These are phyloP conservation scores for Physcomitrium patens DNA, from an alignment of 225 moss, liverwort and hornwort species.

Conservation along the genomic window DNA sequence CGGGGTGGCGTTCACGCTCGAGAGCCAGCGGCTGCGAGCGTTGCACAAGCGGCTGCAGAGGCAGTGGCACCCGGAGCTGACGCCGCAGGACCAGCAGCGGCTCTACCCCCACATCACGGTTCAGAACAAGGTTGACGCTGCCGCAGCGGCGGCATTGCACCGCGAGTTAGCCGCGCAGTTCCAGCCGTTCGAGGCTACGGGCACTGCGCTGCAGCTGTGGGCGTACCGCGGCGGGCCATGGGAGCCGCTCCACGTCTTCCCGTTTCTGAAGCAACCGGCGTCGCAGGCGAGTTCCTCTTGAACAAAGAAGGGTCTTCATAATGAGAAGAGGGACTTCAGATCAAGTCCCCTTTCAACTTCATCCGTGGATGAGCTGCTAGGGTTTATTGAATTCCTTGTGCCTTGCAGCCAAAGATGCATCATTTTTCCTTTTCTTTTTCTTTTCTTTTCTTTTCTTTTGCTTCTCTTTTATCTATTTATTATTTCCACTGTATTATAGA, in stretches of 20 bases:
- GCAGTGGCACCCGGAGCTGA: slow-evolving; percentile 28
- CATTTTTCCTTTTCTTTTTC: too few relatives aligned
- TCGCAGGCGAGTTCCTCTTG: too few relatives aligned
- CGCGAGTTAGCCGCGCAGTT: slow-evolving; percentile 23
- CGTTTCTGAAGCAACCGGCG: not conserved
- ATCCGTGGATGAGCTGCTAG: too few relatives aligned
- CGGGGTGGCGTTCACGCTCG: slow-evolving; percentile 37
- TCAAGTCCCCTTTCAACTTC: too few relatives aligned
- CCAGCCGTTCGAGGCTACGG: slow-evolving; percentile 19
- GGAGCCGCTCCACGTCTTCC: slow-evolving; percentile 22
- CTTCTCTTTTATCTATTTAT: too few relatives aligned
- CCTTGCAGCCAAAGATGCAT: too few relatives aligned
- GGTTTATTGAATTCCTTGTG: too few relatives aligned
- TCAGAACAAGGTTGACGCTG: slow-evolving; percentile 35
- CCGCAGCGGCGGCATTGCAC: not conserved
- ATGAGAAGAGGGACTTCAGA: too few relatives aligned
- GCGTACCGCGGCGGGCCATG: slow-evolving; percentile 27
- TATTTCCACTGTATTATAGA: too few relatives aligned
- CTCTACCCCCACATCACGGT: slow-evolving; percentile 34
- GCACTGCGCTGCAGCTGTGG: slow-evolving; percentile 26
- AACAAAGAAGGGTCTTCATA: too few relatives aligned
- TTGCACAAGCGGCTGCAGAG: slow-evolving; percentile 30
- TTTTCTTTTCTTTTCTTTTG: too few relatives aligned
- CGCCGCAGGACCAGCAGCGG: slow-evolving; percentile 32
- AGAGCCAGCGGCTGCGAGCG: slow-evolving; percentile 20